Evolutionary conservation across 768 basidiomycete species (phyloP).

Genomic region (Dentipellis fragilis): DNA sequence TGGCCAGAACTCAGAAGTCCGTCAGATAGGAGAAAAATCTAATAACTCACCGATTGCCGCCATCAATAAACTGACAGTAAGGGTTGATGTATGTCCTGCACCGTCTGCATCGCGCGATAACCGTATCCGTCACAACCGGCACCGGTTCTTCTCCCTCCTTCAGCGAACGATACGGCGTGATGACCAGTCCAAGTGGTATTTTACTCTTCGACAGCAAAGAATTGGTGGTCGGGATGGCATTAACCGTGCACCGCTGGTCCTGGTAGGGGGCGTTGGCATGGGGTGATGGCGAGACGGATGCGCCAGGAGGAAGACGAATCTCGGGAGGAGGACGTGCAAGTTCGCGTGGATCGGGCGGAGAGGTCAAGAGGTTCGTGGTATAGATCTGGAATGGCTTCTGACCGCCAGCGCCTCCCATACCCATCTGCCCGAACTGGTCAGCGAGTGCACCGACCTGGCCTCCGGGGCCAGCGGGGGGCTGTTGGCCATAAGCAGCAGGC

Average conservation of each 20-base stretch:
- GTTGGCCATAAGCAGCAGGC: slow-evolving; percentile 25
- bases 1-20: neutral
- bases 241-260: slow-evolving; percentile 75
- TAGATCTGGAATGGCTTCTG: slow-evolving; percentile 69
- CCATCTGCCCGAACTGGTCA: slow-evolving; percentile 87
- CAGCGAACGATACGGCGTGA: slow-evolving; percentile 42
- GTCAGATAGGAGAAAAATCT: neutral
- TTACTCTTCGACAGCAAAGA: slow-evolving; percentile 30
- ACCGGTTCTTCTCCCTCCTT: slow-evolving; percentile 35
- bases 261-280: slow-evolving; percentile 80
- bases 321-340: slow-evolving; percentile 77
- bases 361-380: slow-evolving; percentile 87
- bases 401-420: slow-evolving; percentile 42
- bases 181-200: slow-evolving; percentile 38
- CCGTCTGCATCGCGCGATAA: slow-evolving; percentile 44
- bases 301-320: slow-evolving; percentile 79
- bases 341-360: slow-evolving; percentile 85
- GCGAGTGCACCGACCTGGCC: slow-evolving; percentile 47
- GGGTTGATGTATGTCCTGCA: slow-evolving; percentile 51
- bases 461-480: slow-evolving; percentile 21
- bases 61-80: slow-evolving; percentile 68
- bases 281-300: slow-evolving; percentile 69
- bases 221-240: slow-evolving; percentile 11
- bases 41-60: slow-evolving; percentile 69
- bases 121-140: slow-evolving; percentile 39